Percentiles rank a stretch among this genome's conserved stretches.
phyloP scores from a whole-genome alignment of 176 grass and related monocot genomes.

The Lolium multiflorum region DNA sequence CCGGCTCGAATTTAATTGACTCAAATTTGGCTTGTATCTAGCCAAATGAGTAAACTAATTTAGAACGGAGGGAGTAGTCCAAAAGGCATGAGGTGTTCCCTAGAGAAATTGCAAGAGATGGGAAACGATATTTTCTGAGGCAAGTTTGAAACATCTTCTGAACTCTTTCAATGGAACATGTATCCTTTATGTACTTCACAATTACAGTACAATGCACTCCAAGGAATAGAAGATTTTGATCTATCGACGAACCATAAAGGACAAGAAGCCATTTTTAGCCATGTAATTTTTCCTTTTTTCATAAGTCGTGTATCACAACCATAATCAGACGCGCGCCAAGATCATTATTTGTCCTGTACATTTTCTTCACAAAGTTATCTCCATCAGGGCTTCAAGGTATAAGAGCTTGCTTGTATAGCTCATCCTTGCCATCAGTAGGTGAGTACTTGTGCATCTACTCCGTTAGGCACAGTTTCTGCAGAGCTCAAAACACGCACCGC shows the following conservation, averaged over 20 bases:
- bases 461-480: slow-evolving; percentile 39
- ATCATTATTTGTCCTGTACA: slow-evolving; percentile 37
- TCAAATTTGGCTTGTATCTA: too few relatives aligned
- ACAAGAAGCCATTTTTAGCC: not conserved
- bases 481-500: slow-evolving; percentile 67
- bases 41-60: too few relatives aligned
- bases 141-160: not conserved
- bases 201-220: slow-evolving; percentile 15
- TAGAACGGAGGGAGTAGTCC: too few relatives aligned
- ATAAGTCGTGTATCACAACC: slow-evolving; percentile 24
- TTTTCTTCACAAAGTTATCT: slow-evolving; percentile 13
- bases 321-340: not conserved
- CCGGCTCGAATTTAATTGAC: too few relatives aligned
- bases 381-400: slow-evolving; percentile 31
- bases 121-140: not conserved
- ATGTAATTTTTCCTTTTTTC: slow-evolving; percentile 32
- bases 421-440: slow-evolving; percentile 84
- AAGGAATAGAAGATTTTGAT: slow-evolving; percentile 6
- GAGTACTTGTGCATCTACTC: slow-evolving; percentile 51
- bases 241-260: not conserved
- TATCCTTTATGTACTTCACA: not conserved
- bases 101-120: not conserved
- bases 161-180: not conserved
- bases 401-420: slow-evolving; percentile 86
- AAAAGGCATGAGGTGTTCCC: not conserved